phyloP scores from a whole-genome alignment of 2,329 filamentous ascomycete species.

The Gyromitra esculenta region DNA sequence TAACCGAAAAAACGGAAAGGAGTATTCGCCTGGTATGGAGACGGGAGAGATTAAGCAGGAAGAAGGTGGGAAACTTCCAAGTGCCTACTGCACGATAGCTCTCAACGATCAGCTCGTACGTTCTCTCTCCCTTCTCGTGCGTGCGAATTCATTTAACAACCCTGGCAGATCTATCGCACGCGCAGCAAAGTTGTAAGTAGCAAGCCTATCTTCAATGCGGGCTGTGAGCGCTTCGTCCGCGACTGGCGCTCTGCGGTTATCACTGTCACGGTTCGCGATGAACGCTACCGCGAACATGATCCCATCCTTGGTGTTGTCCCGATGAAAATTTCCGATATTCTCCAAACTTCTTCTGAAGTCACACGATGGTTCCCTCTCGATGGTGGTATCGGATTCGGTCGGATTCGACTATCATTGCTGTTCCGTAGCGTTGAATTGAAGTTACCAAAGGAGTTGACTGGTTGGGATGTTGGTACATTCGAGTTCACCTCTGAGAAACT shows the following conservation, averaged over 20 bases:
- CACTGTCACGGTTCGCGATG: slow-evolving; percentile 87
- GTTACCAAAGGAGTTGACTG: slow-evolving; percentile 83
- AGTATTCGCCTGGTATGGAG: slow-evolving; percentile 86
- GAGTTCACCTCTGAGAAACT: slow-evolving; percentile 81
- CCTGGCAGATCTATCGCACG: slow-evolving; percentile 78
- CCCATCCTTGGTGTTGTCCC: slow-evolving; percentile 93
- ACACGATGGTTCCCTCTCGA: slow-evolving; percentile 97
- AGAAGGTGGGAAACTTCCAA: slow-evolving; percentile 79
- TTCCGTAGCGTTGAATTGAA: slow-evolving; percentile 90
- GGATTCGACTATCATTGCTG: slow-evolving; percentile 84
- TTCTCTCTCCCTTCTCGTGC: too few relatives aligned
- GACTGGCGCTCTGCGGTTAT: slow-evolving; percentile 91
- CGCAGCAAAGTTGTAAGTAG: slow-evolving; percentile 91
- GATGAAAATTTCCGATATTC: slow-evolving; percentile 84
- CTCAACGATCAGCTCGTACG: slow-evolving; percentile 81
- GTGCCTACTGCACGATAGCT: slow-evolving; percentile 91
- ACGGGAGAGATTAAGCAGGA: slow-evolving; percentile 90
- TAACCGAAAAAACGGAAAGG: slow-evolving; percentile 77
- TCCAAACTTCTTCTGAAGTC: slow-evolving; percentile 84
- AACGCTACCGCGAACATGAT: slow-evolving; percentile 89
- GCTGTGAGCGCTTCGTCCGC: slow-evolving; percentile 89
- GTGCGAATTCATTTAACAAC: not conserved
- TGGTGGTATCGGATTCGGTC: slow-evolving; percentile 90
- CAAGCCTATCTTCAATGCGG: slow-evolving; percentile 96
- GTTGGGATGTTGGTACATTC: slow-evolving; percentile 96